Evolutionary conservation across 163 green algal species (phyloP).

Genomic region (Prototheca stagnorum): DNA sequence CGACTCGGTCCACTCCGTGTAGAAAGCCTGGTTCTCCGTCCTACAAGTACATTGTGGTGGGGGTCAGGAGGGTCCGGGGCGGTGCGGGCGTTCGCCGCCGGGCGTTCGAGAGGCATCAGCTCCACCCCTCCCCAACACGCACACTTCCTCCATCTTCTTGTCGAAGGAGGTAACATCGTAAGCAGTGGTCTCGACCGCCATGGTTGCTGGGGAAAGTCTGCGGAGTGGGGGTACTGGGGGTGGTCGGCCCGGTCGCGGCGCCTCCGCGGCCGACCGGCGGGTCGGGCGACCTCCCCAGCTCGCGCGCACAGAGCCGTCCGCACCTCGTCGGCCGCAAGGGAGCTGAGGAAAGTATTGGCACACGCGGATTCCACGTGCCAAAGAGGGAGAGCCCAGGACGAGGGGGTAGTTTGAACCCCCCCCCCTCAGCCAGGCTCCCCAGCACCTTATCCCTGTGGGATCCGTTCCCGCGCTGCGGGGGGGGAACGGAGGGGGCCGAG

Average conservation of each 20-base stretch:
- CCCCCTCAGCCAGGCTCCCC: too few species aligned
- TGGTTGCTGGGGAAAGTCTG: slow-evolving; percentile 18
- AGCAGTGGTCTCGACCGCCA: slow-evolving; percentile 32
- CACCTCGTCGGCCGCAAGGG: not conserved
- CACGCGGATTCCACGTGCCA: too few species aligned
- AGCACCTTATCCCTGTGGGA: too few species aligned
- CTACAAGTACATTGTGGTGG: slow-evolving; percentile 14
- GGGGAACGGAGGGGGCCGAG: too few species aligned
- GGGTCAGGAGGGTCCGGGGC: not conserved
- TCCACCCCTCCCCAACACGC: slow-evolving; percentile 18
- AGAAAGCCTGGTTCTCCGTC: slow-evolving; percentile 46
- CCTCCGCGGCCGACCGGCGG: not conserved
- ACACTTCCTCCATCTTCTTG: slow-evolving; percentile 83
- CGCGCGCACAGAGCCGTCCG: not conserved
- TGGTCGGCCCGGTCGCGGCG: not conserved
- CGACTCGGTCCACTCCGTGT: slow-evolving; percentile 95
- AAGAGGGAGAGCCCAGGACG: not conserved
- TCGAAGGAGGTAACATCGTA: slow-evolving; percentile 80
- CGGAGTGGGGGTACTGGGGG: not conserved
- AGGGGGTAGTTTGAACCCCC: too few species aligned
- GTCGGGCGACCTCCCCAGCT: not conserved
- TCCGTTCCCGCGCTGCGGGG: too few species aligned
- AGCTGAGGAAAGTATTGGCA: too few species aligned
- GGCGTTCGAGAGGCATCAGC: not conserved
- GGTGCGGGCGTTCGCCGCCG: not conserved